Percentiles rank a stretch among this genome's conserved stretches.
Evolutionary conservation across 305 asterid species (phyloP).

Genomic region (Nicotiana rustica): DNA sequence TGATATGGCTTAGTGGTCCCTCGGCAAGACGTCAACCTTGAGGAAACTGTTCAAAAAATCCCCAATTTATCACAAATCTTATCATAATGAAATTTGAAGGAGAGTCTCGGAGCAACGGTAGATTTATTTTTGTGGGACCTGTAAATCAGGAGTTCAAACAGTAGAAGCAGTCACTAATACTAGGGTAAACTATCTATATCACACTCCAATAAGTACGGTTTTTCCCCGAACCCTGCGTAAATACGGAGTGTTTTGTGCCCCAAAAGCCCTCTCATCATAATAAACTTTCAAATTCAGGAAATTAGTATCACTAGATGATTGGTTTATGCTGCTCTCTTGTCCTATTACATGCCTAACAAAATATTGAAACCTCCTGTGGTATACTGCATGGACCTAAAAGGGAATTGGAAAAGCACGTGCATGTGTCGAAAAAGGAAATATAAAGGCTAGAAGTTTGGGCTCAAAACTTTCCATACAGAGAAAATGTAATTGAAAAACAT

Average conservation of each 20-base stretch:
- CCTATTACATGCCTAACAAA: background rate
- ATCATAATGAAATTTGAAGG: too few species aligned
- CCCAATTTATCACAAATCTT: background rate
- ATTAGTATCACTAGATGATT: background rate
- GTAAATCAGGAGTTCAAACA: too few species aligned
- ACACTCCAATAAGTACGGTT: too few species aligned
- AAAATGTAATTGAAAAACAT: background rate
- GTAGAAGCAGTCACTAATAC: too few species aligned
- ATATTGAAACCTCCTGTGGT: background rate
- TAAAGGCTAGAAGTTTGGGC: constrained; percentile 1
- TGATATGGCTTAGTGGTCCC: constrained; percentile 20
- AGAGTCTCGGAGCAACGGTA: too few species aligned
- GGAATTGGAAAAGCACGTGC: constrained; percentile 17
- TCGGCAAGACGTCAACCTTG: background rate
- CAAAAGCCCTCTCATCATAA: too few species aligned
- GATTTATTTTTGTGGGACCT: too few species aligned
- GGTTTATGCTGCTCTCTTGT: background rate
- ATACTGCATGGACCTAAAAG: background rate
- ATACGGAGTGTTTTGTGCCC: too few species aligned
- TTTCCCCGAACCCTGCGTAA: too few species aligned
- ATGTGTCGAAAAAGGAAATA: constrained; percentile 14
- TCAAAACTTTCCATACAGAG: constrained; percentile 16
- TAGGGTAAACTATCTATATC: too few species aligned
- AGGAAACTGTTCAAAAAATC: background rate
- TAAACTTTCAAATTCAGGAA: background rate